Base-by-base conservation (phyloP, 768 basidiomycete species). In the Cystobasidium ongulense region DNA sequence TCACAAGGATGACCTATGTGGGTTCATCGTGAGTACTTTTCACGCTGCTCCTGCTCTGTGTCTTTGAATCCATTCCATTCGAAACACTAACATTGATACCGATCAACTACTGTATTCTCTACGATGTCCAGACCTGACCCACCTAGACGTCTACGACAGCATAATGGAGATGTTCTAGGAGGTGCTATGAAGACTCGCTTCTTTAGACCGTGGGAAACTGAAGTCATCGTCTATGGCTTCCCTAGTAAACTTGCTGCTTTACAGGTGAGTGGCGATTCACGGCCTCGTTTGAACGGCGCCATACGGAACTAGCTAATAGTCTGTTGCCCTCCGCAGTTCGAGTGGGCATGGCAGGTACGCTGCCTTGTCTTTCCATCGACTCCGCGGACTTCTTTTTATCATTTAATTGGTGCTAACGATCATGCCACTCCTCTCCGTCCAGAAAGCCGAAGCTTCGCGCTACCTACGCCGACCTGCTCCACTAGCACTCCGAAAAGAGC, bases 321-420 rank as follows among this genome's bases (percentile, higher is more conserved):
- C 54, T 15, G 11, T 1, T 36, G n/a, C n/a, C 66, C 63, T 7
- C 63, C 18, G 8, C 72, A 83, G 80, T 83, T 83, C 74, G 82
- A 83, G 73, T 83, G 83, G 83, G 82, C 82, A 25, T 84, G 83
- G 83, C 82, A 83, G 65, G 68, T 71, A 23, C 50, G 43, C n/a
- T 10, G 10, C 25, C 17, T 82, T 82, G 71, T 82, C 83, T 17
- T 80, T 25, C 31, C 43, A 35, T 50, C 23, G n/a, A n/a, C 15
- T 3, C 43, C 7, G 29, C 15, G 41, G 10, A 5, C 43, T 46
- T 43, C 7, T n/a, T 3, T n/a, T 33, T 5, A 18, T 15, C 11
- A n/a, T 43, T n/a, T 13, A 29, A 27, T n/a, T 21, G 5, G 13
- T 63, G 25, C 36, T 10, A 23, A 23, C 36, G 8, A 15, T 25